These are phyloP conservation scores for Sporothrix inflata DNA, from an alignment of 2,329 filamentous ascomycete genomes.

Conservation along the genomic window DNA sequence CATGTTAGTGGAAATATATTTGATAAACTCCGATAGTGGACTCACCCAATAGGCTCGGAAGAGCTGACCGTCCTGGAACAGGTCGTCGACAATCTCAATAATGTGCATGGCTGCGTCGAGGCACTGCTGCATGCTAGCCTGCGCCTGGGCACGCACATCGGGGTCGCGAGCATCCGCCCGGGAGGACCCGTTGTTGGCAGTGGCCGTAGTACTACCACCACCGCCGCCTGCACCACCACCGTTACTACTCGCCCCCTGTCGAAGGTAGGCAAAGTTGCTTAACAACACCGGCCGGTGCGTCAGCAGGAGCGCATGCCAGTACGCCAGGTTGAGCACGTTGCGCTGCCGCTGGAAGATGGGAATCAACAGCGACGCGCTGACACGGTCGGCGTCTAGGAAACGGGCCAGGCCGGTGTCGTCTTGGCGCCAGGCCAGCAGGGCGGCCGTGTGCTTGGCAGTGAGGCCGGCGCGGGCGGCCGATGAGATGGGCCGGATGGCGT, in stretches of 20 bases:
- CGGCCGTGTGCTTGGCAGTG: constrained; percentile 39
- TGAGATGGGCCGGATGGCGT: constrained; percentile 44
- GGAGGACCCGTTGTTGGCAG: neutral
- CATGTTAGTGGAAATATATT: neutral
- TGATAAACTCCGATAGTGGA: neutral
- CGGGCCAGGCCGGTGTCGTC: constrained; percentile 38
- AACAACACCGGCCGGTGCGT: constrained; percentile 45
- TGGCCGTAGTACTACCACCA: neutral
- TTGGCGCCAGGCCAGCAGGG: constrained; percentile 41
- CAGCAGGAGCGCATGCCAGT: constrained; percentile 49
- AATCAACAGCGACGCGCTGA: constrained; percentile 17
- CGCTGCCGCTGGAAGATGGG: constrained; percentile 41
- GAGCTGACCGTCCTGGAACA: constrained; percentile 35
- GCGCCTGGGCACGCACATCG: constrained; percentile 18
- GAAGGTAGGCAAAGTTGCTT: constrained; percentile 41
- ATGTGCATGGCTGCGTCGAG: constrained; percentile 47
- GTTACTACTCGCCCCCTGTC: neutral
- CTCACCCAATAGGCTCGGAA: constrained; percentile 26
- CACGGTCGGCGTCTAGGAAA: constrained; percentile 46
- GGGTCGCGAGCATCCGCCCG: neutral
- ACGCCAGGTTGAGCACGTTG: constrained; percentile 48
- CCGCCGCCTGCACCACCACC: neutral
- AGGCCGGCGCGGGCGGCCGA: constrained; percentile 35
- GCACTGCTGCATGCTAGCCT: constrained; percentile 36
- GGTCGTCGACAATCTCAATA: constrained; percentile 45